These are phyloP conservation scores for Magnolia kwangsiensis DNA, from an alignment of 164 flowering plant species.

Conservation along the genomic window DNA sequence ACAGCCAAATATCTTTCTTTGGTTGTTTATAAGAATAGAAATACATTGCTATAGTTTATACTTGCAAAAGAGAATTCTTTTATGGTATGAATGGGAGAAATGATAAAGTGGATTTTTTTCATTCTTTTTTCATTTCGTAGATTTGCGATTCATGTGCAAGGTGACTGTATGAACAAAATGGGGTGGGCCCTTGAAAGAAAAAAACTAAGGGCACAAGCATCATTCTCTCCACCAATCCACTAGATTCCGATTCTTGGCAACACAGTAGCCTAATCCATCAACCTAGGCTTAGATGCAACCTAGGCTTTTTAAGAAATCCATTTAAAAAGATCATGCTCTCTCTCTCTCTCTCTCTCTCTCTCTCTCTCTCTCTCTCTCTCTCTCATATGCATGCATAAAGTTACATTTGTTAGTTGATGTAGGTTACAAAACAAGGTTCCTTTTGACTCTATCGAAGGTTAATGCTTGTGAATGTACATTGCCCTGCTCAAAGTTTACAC, in stretches of 20 bases:
- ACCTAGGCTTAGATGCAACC: not conserved
- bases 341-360: not conserved
- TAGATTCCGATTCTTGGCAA: not conserved
- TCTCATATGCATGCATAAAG: no score
- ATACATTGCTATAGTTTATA: not conserved
- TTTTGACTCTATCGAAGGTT: no score
- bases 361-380: no score
- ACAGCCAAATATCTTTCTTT: not conserved
- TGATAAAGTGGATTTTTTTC: not conserved
- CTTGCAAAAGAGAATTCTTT: not conserved
- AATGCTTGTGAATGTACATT: no score
- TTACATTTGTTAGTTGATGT: no score
- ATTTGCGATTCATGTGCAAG: not conserved
- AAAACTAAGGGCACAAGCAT: not conserved
- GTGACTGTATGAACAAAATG: not conserved
- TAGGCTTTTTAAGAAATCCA: slow-evolving; percentile 9
- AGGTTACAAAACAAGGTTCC: no score
- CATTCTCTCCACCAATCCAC: slow-evolving; percentile 4
- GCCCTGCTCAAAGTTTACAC: no score
- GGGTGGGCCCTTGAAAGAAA: not conserved
- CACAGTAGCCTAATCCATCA: not conserved
- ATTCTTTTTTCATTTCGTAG: not conserved
- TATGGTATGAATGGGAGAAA: not conserved
- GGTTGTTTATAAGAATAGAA: not conserved
- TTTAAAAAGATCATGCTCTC: not conserved